Conservation (phyloP, 2,329 filamentous ascomycete species). For the Aspergillus proliferans region DNA sequence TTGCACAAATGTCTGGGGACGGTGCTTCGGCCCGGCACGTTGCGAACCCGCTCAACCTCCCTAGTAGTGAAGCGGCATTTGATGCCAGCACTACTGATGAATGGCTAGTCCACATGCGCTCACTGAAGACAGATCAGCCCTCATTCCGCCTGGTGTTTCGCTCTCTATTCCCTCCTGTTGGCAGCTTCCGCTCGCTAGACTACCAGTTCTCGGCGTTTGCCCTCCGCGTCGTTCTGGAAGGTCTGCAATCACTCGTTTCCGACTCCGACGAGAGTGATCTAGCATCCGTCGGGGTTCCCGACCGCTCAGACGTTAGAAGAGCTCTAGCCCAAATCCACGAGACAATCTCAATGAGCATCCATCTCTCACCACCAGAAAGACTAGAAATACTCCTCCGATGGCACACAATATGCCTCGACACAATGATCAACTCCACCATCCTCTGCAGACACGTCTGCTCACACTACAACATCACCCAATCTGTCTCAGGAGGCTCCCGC, state of each 20-base stretch:
- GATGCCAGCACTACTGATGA: constrained; percentile 36
- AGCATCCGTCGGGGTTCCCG: constrained; percentile 35
- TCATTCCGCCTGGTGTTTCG: constrained; percentile 39
- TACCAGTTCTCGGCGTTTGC: constrained; percentile 36
- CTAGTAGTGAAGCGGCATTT: constrained; percentile 37
- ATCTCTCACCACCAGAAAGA: constrained; percentile 31
- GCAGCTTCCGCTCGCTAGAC: constrained; percentile 23
- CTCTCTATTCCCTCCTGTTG: constrained; percentile 32
- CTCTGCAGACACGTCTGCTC: constrained; percentile 37
- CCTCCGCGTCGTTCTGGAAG: constrained; percentile 39
- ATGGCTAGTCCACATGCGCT: constrained; percentile 34
- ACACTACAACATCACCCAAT: constrained; percentile 33
- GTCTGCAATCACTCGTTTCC: constrained; percentile 39
- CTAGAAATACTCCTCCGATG: constrained; percentile 40
- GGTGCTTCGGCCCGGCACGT: constrained; percentile 39
- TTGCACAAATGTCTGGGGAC: constrained; percentile 41
- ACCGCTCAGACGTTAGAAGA: constrained; percentile 32
- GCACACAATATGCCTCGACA: constrained; percentile 42
- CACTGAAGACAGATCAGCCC: constrained; percentile 23
- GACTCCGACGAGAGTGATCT: constrained; percentile 35
- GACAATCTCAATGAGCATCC: constrained; percentile 31
- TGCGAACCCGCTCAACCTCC: constrained; percentile 36
- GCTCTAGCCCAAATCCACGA: constrained; percentile 37
- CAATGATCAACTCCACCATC: constrained; percentile 35
- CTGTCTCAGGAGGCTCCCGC: constrained; percentile 31